Base-by-base conservation (phyloP, 805 yeast genomes). In the Sungouiozyma ichnusensis region DNA sequence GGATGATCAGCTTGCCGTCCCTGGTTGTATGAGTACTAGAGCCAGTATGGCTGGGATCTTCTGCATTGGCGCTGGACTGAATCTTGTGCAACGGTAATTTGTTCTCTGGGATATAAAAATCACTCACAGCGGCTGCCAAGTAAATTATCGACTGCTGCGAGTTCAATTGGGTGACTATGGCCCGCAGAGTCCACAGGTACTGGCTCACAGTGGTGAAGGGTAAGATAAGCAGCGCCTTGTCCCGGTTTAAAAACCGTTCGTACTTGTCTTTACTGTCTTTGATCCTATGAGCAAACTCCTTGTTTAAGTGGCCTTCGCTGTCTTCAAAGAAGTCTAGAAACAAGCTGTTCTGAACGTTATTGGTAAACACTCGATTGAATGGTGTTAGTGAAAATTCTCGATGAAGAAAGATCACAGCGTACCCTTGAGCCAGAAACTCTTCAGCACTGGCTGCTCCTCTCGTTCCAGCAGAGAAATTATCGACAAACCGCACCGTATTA, bases 381-480 rank as follows among this genome's bases (percentile, higher is more conserved):
- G 98, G 98, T 50, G 84, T 69, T 43, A 92, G 68, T 0, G 95
- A 84, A 62, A 85, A 90, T 60, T 90, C 96, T 36, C 98, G 70
- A 61, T 92, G 94, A 35, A 90, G 64, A 54, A 90, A 90, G 32
- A 90, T 81, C 31, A 90, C 97, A 9, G 95, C 88, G 55, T 90
- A 92, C 1, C 86, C 95, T 44, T 75, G 68, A 44, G 81, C 85
- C 41, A 92, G 65, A 51, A 90, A 85, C 56, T 84, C 81, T 61
- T 90, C 97, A 2, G 97, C 95, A 24, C 92, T 80, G 0, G 95
- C 79, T 3, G 97, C 94, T 42, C 97, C 98, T 62, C 98, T 76
- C 0, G 97, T 90, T 16, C 98, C 98, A 20, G 97, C 97, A 48
- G 92, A 79, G 61, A 90, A 92, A 58, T 90, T 90, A 63, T 92